Evolutionary conservation across 257 asterid species (phyloP).

Genomic region (Solanum boliviense): DNA sequence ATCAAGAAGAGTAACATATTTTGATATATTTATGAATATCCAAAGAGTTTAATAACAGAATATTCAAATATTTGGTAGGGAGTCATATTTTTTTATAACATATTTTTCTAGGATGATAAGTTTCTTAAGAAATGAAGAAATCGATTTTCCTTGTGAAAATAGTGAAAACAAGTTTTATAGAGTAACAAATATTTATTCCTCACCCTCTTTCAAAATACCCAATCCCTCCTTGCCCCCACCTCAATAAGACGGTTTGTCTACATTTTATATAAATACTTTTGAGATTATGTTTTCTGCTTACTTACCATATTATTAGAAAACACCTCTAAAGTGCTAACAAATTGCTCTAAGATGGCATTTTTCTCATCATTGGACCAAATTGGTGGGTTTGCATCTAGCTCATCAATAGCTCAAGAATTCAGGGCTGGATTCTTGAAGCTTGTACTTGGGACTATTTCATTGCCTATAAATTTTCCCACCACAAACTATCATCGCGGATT

Average conservation of each 20-base stretch:
- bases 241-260: neutral
- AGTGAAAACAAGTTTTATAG: neutral
- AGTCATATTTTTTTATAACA: neutral
- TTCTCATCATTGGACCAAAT: conserved; percentile 35
- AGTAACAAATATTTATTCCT: neutral
- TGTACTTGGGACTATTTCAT: conserved; percentile 44
- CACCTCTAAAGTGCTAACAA: neutral
- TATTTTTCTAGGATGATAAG: neutral
- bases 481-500: conserved; percentile 42
- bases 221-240: neutral
- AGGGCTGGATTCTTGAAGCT: conserved; percentile 44
- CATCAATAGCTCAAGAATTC: conserved; percentile 24
- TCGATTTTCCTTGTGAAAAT: neutral
- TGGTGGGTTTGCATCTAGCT: conserved; percentile 23
- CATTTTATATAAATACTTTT: neutral
- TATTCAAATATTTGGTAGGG: neutral
- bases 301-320: neutral
- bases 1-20: too few relatives aligned
- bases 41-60: too few relatives aligned
- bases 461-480: conserved; percentile 56
- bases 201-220: neutral
- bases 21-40: neutral
- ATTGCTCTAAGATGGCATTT: conserved; percentile 38
- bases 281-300: too few relatives aligned
- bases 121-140: neutral